Evolutionary conservation across 2,329 filamentous ascomycete genomes (phyloP).

Genomic region (Exophiala sp.): DNA sequence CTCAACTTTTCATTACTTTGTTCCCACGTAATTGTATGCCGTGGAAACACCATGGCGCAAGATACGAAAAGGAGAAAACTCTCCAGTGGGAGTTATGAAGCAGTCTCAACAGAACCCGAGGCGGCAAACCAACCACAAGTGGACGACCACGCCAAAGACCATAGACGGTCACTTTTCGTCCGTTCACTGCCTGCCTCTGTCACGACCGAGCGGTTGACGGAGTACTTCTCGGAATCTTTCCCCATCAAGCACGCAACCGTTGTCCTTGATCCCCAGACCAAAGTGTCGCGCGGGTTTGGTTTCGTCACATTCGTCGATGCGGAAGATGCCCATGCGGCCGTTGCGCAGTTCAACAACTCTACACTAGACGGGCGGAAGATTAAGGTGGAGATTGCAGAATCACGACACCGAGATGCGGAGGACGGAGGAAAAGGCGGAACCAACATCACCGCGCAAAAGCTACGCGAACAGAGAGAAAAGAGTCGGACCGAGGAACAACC

Average conservation of each 20-base stretch:
- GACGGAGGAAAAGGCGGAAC: conserved; percentile 36
- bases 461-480: conserved; percentile 48
- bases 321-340: conserved; percentile 78
- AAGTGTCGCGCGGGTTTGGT: conserved; percentile 83
- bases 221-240: conserved; percentile 88
- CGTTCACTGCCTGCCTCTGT: conserved; percentile 72
- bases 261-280: conserved; percentile 77
- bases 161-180: conserved; percentile 73
- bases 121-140: neutral
- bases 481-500: conserved; percentile 56
- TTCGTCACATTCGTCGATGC: conserved; percentile 96
- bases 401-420: conserved; percentile 64
- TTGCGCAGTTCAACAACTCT: conserved; percentile 72
- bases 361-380: conserved; percentile 74
- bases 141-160: conserved; percentile 24
- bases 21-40: neutral
- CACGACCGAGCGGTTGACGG: conserved; percentile 75
- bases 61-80: conserved; percentile 36
- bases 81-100: conserved; percentile 30
- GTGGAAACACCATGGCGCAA: conserved; percentile 35
- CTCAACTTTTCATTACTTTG: neutral
- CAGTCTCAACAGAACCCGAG: conserved; percentile 32
- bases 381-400: conserved; percentile 79
- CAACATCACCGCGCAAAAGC: conserved; percentile 34
- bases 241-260: conserved; percentile 96